These are phyloP conservation scores for Russula emetica DNA, from an alignment of 768 basidiomycete species.

Conservation along the genomic window DNA sequence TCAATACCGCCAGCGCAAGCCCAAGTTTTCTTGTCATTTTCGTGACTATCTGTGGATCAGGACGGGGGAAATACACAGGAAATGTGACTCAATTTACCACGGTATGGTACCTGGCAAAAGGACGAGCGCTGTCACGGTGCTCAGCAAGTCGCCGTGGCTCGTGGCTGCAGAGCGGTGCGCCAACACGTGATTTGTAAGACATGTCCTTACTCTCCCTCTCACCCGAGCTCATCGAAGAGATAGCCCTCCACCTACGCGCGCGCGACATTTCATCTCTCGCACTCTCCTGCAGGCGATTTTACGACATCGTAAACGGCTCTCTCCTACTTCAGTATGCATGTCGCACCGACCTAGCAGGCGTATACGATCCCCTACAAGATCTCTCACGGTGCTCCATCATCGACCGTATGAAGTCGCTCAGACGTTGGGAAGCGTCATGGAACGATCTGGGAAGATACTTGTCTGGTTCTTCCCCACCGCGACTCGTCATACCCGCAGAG, in stretches of 20 bases:
- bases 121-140: too few species aligned
- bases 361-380: constrained; percentile 6
- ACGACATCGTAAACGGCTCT: constrained; percentile 3
- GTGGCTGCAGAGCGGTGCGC: too few species aligned
- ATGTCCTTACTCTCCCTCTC: constrained; percentile 20
- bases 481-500: constrained; percentile 12
- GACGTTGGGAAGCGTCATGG: constrained; percentile 18
- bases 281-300: not conserved
- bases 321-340: constrained; percentile 13
- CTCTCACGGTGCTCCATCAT: constrained; percentile 2
- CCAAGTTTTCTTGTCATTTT: too few species aligned
- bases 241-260: not conserved
- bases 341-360: not conserved
- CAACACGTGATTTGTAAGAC: not conserved
- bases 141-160: too few species aligned
- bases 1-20: too few species aligned
- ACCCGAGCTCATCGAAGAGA: constrained; percentile 15
- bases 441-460: constrained; percentile 3
- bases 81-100: too few species aligned
- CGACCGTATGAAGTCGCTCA: constrained; percentile 14
- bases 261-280: constrained; percentile 8
- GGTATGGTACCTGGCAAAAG: too few species aligned
- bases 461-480: not conserved
- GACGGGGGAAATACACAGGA: too few species aligned
- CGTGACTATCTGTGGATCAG: too few species aligned